These are phyloP conservation scores for Evernia prunastri DNA, from an alignment of 495 filamentous ascomycete genomes.

Conservation along the genomic window DNA sequence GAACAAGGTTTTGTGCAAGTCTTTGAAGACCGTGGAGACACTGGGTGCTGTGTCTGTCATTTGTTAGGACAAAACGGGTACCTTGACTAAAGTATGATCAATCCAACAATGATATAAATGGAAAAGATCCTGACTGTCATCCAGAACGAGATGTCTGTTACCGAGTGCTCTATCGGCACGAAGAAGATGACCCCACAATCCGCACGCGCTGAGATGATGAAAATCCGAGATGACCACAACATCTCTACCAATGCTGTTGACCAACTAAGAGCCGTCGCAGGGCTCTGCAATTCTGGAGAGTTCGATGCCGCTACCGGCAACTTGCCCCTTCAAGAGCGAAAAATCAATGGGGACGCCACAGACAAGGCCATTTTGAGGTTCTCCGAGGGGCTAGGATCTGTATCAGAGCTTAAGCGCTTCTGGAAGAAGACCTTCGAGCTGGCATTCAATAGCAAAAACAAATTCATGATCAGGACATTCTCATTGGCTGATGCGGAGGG, in stretches of 20 bases:
- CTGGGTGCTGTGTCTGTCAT: constrained; percentile 61
- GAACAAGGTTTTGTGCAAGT: constrained; percentile 60
- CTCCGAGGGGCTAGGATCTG: constrained; percentile 50
- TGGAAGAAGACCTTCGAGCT: constrained; percentile 60
- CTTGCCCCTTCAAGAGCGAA: constrained; percentile 47
- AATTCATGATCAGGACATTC: constrained; percentile 59
- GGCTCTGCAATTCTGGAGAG: constrained; percentile 63
- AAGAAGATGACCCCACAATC: too few relatives aligned
- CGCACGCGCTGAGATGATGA: too few relatives aligned
- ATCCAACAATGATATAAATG: constrained; percentile 5
- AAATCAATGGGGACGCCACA: constrained; percentile 65
- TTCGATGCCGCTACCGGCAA: constrained; percentile 56
- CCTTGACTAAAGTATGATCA: constrained; percentile 53
- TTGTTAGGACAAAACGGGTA: constrained; percentile 66
- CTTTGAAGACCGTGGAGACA: constrained; percentile 62
- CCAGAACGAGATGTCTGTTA: too few relatives aligned
- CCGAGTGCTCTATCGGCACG: too few relatives aligned
- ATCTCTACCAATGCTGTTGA: constrained; percentile 40
- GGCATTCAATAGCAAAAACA: constrained; percentile 74
- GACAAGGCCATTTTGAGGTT: constrained; percentile 65
- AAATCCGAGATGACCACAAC: too few relatives aligned
- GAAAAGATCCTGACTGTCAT: background rate
- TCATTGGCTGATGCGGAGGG: constrained; percentile 33
- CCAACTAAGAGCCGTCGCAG: constrained; percentile 46
- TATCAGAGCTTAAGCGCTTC: constrained; percentile 41